Base-by-base conservation (phyloP, 176 grass and related monocot species). In the Leersia perrieri region DNA sequence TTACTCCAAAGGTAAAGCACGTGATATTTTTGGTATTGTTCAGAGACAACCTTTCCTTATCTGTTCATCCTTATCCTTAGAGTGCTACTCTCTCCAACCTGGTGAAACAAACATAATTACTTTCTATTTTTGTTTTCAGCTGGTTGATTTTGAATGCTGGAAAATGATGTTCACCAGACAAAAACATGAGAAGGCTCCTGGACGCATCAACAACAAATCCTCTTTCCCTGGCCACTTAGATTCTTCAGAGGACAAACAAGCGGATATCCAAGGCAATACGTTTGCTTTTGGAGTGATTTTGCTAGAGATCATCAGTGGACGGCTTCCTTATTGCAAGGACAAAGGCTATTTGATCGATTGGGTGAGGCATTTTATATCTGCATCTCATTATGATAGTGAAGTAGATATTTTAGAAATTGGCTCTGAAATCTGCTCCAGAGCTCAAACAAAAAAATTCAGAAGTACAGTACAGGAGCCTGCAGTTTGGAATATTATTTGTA, bases 131-230 rank as follows among this genome's bases (percentile, higher is more conserved):
- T 40, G 33, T 63, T 41, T 90, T 53, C 82, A 99, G 96, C 72
- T 99, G n/a, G 96, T 99, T 41, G 96, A 99, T 82, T 99, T 95
- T 49, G 93, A 99, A 55, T 92, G 92, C 73, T 99, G 92, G 90
- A 99, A 95, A 77, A 78, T 90, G 86, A 66, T 95, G 63, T 91
- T 93, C 68, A 84, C 87, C 3, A 87, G 72, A 63, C 80, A 83
- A 6, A 87, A 75, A 63, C 82, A 83, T 11, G 91, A 91, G 49
- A 93, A 95, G 34, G 77, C 81, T 39, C 29, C 27, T 1, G 15
- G 74, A 7, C 82, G 82, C 36, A 82, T 93, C 49, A 88, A 26
- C 1, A 85, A 62, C 60, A 89, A 77, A 82, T 39, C 77, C 20
- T 75, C 84, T 80, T 88, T 95, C 44, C 90, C 70, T 68, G 84